Base-by-base conservation (phyloP, 2,329 filamentous ascomycete species). In the Tolypocladium paradoxum region DNA sequence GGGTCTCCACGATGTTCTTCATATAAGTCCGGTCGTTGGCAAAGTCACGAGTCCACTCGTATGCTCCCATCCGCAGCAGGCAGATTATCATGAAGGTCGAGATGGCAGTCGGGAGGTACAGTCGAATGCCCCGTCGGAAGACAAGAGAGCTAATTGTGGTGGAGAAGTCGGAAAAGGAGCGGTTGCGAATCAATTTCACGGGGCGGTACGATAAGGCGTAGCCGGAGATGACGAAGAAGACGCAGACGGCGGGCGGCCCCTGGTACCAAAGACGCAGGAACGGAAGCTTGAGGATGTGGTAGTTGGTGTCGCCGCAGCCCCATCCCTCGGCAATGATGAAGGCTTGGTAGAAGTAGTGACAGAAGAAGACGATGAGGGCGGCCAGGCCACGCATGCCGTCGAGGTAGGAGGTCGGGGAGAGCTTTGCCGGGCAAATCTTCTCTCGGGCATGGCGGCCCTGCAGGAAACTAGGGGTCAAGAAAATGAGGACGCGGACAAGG, bases 181-280 rank as follows among this genome's bases (percentile, higher is more conserved):
- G 65, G 52, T 58, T 66, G 45, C 72, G 71, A 27, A 70, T 64
- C 49, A 77, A 68, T 56, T 73, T 76, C n/a, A 81, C 59, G 1
- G 77, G 75, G 47, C 73, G 73, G 53, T 82, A 73, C 33, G 75
- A 77, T 14, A 85, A 70, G 3, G 79, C 82, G 64, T 82, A 84
- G 22, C 81, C 81, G 0, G 78, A 81, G 46, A 83, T 78, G 60
- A 83, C 75, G 61, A 83, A 84, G 70, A 84, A 84, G 57, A 82
- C 66, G 64, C 75, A 78, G 38, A 83, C 80, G 59, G 78, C 79
- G 0, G 78, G 74, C 3, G 76, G 77, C 1, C 78, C 79, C 50
- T 76, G 75, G 61, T 76, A 82, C 54, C 77, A 69, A 4, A 82
- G 67, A 16, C 79, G 71, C 20, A 82, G 52, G 55, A 82, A 73